phyloP scores from a whole-genome alignment of 2,329 filamentous ascomycete genomes.

The Sporothrix mexicana region DNA sequence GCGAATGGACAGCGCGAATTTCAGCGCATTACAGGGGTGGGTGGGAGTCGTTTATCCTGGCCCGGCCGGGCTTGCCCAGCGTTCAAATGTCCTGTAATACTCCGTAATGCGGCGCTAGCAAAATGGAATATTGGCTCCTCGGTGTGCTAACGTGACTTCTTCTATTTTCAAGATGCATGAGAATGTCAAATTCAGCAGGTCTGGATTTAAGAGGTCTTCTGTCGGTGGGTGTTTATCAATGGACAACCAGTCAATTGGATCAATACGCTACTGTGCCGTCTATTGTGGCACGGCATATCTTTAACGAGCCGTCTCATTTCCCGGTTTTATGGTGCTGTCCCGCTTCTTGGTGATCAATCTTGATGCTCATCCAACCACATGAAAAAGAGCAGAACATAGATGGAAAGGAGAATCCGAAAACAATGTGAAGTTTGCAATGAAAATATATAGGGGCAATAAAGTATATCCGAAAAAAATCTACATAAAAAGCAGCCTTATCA shows the following conservation, averaged over 20 bases:
- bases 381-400: background rate
- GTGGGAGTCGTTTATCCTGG: background rate
- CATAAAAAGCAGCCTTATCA: background rate
- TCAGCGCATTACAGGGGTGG: background rate
- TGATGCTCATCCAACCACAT: background rate
- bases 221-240: background rate
- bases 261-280: background rate
- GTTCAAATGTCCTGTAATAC: background rate
- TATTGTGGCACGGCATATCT: background rate
- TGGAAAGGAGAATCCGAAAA: too few relatives aligned
- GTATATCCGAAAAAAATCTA: background rate
- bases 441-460: background rate
- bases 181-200: too few relatives aligned
- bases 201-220: too few relatives aligned
- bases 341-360: background rate
- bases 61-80: slow-evolving; percentile 6
- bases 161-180: too few relatives aligned
- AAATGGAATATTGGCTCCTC: background rate
- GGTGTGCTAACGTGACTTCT: too few relatives aligned
- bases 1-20: slow-evolving; percentile 21
- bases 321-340: background rate
- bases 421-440: too few relatives aligned
- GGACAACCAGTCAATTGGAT: slow-evolving; percentile 7
- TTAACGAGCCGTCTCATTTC: background rate
- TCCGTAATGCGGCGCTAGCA: slow-evolving; percentile 19